Base-by-base conservation (phyloP, 495 filamentous ascomycete species). In the Friedmanniomyces simplex region DNA sequence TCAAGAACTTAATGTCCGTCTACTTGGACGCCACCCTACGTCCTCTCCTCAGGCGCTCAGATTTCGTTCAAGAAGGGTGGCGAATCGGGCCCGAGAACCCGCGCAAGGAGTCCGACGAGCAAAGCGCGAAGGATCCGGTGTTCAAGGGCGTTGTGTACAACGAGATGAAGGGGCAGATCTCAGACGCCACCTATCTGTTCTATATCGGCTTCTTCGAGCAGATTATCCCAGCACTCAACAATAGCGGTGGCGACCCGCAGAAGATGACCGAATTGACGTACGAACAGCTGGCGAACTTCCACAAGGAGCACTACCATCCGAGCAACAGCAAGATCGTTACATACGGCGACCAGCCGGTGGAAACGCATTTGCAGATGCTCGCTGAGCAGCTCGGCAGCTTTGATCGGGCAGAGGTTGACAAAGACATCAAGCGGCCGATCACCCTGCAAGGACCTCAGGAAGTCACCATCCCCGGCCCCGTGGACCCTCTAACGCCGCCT, bases 61-160 rank as follows among this genome's bases (percentile, higher is more conserved):
- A 98, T 65, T 98, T 97, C 64, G 82, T 82, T 20, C 93, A 98
- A 69, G 93, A 98, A 73, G 93, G 93, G 48, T 98, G 93, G 93
- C 79, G 93, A 28, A 78, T 98, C 56, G 93, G 93, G 0, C 93
- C 93, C 0, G 89, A 95, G 71, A 88, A 98, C 67, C 85, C 87
- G 7, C 74, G 77, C 42, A 79, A 79, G 20, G 63, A 77, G 2
- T 62, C 72, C 39, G 64, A 75, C 22, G 74, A 76, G 12, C 36
- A 57, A 16, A 70, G 63, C 22, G 63, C 71, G 36, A 65, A 69
- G 56, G 74, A 68, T 55, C 79, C 97, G 20, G 84, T 96, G 14
- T 98, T 98, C 77, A 98, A 98, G 69, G 93, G 93, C 22, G 93
- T 98, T 12, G 93, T 98, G 22, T 98, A 98, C 71, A 98, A 98